These are phyloP conservation scores for Symbiotaphrina buchneri DNA, from an alignment of 495 filamentous ascomycete species.

Conservation along the genomic window DNA sequence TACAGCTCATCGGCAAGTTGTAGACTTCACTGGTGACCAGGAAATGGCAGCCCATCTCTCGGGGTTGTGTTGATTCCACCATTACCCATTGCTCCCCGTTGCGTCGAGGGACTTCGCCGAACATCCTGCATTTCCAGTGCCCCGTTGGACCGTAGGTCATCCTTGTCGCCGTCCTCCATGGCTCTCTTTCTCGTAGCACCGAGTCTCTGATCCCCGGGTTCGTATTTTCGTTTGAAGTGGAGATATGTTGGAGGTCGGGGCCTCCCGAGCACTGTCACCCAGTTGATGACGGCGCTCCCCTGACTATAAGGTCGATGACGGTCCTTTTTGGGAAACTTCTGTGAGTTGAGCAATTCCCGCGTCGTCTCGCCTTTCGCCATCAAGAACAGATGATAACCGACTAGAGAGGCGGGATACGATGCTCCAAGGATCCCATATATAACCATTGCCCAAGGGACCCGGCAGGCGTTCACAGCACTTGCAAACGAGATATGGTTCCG, in stretches of 20 bases:
- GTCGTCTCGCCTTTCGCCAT: constrained; percentile 85
- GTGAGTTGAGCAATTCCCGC: constrained; percentile 81
- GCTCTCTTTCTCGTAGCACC: constrained; percentile 22
- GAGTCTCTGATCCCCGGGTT: constrained; percentile 69
- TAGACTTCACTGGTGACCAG: too few relatives aligned
- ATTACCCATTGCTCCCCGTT: too few relatives aligned
- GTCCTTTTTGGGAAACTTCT: constrained; percentile 82
- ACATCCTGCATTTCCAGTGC: too few relatives aligned
- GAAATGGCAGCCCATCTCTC: too few relatives aligned
- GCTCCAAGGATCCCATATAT: constrained; percentile 55
- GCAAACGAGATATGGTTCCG: constrained; percentile 38
- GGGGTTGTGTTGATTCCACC: too few relatives aligned
- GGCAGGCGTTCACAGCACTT: constrained; percentile 37
- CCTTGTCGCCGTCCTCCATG: too few relatives aligned
- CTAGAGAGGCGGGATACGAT: constrained; percentile 66
- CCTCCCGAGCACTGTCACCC: constrained; percentile 56
- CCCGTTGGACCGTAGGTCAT: neutral
- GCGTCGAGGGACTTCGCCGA: too few relatives aligned
- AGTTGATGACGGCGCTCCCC: constrained; percentile 53
- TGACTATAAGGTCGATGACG: constrained; percentile 82
- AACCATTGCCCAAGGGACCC: constrained; percentile 75
- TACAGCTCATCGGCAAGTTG: too few relatives aligned
- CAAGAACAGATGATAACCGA: constrained; percentile 75
- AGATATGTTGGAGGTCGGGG: constrained; percentile 80
- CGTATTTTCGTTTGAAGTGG: constrained; percentile 57